Percentiles rank a stretch among this genome's conserved stretches.
Conservation (phyloP, 257 asterid genomes). For the Nicotiana noctiflora region DNA sequence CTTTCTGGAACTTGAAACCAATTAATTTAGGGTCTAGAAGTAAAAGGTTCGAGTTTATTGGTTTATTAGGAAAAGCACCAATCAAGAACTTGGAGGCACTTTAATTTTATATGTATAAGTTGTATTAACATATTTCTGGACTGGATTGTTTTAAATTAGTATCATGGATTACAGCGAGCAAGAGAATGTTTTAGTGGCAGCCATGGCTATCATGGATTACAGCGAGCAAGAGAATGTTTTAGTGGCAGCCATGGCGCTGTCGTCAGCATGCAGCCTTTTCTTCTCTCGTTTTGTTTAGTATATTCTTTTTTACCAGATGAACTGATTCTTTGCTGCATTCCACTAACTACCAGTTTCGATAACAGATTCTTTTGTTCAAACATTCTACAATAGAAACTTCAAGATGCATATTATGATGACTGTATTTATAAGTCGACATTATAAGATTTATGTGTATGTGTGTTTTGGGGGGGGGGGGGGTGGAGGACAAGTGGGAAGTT, state of each 20-base stretch:
- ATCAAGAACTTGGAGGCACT: neutral
- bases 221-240: neutral
- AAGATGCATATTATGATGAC: neutral
- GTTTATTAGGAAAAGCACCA: neutral
- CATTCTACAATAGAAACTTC: neutral
- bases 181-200: constrained; percentile 7
- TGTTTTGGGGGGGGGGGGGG: neutral
- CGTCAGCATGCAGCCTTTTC: neutral
- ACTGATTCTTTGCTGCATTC: neutral
- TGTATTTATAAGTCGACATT: neutral
- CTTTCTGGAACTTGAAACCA: neutral
- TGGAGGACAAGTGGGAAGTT: neutral
- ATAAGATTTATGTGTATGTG: neutral
- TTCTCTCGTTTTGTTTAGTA: neutral
- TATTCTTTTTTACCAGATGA: neutral
- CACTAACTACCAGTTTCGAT: neutral
- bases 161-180: neutral
- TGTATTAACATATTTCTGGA: neutral
- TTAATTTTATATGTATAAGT: neutral
- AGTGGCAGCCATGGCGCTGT: neutral
- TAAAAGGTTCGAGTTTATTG: neutral
- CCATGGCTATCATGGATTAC: constrained; percentile 6
- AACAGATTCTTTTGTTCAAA: neutral
- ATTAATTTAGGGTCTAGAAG: neutral
- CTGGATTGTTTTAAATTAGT: neutral